phyloP scores from a whole-genome alignment of 1,284 basidiomycete species.

The Kwoniella shivajii region DNA sequence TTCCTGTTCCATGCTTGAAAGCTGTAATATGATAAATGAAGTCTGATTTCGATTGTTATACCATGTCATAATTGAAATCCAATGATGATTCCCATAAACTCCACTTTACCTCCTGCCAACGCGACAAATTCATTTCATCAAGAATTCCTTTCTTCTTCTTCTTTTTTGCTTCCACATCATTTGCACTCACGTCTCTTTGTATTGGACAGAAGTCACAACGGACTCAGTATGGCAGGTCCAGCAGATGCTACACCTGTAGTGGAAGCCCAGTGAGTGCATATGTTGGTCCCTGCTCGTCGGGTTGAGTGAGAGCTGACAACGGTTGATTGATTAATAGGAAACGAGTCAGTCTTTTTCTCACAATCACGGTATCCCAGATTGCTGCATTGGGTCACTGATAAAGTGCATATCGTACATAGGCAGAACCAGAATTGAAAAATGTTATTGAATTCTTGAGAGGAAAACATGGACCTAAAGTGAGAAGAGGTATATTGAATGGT shows the following conservation, averaged over 20 bases:
- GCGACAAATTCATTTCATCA: neutral
- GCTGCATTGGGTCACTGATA: neutral
- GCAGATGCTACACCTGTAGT: slow-evolving; percentile 39
- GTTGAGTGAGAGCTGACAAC: neutral
- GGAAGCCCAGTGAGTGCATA: slow-evolving; percentile 38
- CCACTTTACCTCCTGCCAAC: slow-evolving; percentile 2
- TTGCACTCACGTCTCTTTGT: neutral
- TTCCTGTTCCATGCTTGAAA: too few relatives aligned
- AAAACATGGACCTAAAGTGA: slow-evolving; percentile 83
- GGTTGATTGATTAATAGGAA: slow-evolving; percentile 19
- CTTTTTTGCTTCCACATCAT: neutral
- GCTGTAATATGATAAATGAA: too few relatives aligned
- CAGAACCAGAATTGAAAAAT: slow-evolving; percentile 72
- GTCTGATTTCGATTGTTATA: too few relatives aligned
- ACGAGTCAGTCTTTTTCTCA: slow-evolving; percentile 23
- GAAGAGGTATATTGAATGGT: slow-evolving; percentile 87
- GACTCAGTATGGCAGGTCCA: slow-evolving; percentile 27
- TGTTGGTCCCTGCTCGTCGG: neutral
- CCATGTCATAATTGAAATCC: too few relatives aligned
- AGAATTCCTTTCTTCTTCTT: slow-evolving; percentile 5
- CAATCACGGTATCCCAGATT: neutral
- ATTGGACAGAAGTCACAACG: neutral
- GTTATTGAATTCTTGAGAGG: slow-evolving; percentile 83
- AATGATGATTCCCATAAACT: too few relatives aligned
- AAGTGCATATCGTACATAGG: slow-evolving; percentile 45